A percentile compares a stretch with the other conserved stretches of the same genome.
phyloP scores from a whole-genome alignment of 306 rosid species.

The Alnus rubra region DNA sequence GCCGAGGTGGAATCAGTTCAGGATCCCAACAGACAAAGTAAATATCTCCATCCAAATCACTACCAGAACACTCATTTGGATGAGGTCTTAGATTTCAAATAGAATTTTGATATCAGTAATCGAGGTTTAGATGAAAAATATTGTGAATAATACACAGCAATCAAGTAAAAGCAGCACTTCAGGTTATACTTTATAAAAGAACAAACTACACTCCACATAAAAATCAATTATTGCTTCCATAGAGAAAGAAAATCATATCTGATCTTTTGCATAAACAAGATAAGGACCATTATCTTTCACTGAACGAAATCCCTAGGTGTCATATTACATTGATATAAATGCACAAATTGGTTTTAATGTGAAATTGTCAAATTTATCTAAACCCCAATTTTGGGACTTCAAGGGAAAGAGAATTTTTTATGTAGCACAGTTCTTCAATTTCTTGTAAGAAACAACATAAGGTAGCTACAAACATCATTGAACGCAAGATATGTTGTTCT shows the following conservation, averaged over 20 bases:
- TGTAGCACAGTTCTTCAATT: too few relatives aligned
- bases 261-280: neutral
- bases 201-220: neutral
- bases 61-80: constrained; percentile 57
- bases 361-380: neutral
- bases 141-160: neutral
- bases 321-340: neutral
- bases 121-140: neutral
- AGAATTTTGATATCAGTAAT: constrained; percentile 1
- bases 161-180: neutral
- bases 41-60: constrained; percentile 55
- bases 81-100: constrained; percentile 39
- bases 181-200: neutral
- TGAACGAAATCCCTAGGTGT: neutral
- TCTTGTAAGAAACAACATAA: too few relatives aligned
- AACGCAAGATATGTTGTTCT: too few relatives aligned
- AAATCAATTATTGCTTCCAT: neutral
- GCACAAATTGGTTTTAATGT: neutral
- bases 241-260: neutral
- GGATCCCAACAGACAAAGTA: constrained; percentile 50
- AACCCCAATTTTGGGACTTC: too few relatives aligned
- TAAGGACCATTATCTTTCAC: neutral
- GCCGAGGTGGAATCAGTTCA: constrained; percentile 31
- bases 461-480: too few relatives aligned
- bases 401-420: too few relatives aligned